A percentile compares a stretch with the other conserved stretches of the same genome.
These are phyloP conservation scores for Lichtheimia hyalospora DNA, from an alignment of 371 early-diverging fungal genomes.

Conservation along the genomic window DNA sequence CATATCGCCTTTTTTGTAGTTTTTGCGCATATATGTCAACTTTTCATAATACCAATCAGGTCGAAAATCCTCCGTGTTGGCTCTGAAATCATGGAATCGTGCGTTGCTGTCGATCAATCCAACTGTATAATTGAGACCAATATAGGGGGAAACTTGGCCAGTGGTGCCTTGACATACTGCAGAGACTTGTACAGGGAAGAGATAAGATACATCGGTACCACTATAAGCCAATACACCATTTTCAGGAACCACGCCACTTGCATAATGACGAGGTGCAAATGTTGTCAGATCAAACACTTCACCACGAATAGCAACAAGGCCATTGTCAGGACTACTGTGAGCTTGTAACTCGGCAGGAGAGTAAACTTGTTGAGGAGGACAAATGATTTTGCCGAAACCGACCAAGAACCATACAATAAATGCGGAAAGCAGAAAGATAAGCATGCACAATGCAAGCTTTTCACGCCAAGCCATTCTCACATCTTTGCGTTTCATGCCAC, in stretches of 20 bases:
- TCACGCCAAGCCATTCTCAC: slow-evolving; percentile 94
- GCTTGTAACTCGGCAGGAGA: slow-evolving; percentile 52
- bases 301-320: slow-evolving; percentile 62
- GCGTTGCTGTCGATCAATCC: slow-evolving; percentile 26
- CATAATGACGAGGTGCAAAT: slow-evolving; percentile 54
- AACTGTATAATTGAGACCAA: slow-evolving; percentile 24
- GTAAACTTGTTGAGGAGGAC: slow-evolving; percentile 74
- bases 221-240: slow-evolving; percentile 56
- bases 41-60: slow-evolving; percentile 53
- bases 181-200: slow-evolving; percentile 73
- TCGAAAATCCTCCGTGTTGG: slow-evolving; percentile 23
- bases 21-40: slow-evolving; percentile 45
- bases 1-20: slow-evolving; percentile 47
- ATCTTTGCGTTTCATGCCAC: slow-evolving; percentile 77
- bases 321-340: slow-evolving; percentile 38
- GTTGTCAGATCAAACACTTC: slow-evolving; percentile 65
- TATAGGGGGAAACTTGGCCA: slow-evolving; percentile 19
- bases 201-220: slow-evolving; percentile 58
- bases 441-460: slow-evolving; percentile 85
- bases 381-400: slow-evolving; percentile 79
- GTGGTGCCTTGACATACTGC: slow-evolving; percentile 28
- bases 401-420: slow-evolving; percentile 88
- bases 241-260: slow-evolving; percentile 41
- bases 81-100: slow-evolving; percentile 41
- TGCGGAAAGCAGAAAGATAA: slow-evolving; percentile 79